Conservation (phyloP, 257 asterid species). For the Penstemon barbatus region DNA sequence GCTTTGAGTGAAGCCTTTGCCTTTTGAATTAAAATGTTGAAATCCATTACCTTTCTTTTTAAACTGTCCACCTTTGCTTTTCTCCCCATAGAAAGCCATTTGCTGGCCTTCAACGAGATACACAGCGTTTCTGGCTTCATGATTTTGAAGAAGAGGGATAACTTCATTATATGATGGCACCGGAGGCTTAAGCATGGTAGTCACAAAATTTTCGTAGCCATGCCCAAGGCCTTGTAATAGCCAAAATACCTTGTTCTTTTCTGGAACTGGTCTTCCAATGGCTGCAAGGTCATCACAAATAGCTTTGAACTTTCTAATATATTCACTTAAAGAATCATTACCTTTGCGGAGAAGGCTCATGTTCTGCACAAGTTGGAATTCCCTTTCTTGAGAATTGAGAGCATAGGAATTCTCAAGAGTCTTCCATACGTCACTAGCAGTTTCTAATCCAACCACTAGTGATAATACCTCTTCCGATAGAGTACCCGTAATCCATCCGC, state of each 20-base stretch:
- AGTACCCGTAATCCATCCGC: not conserved
- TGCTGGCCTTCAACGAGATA: not conserved
- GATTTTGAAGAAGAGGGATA: not conserved
- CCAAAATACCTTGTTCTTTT: not conserved
- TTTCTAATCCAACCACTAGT: not conserved
- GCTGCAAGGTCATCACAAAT: not conserved
- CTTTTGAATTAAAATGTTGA: not conserved
- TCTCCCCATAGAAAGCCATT: not conserved
- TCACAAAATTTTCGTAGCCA: not conserved
- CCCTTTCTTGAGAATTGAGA: not conserved
- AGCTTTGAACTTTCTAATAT: not conserved
- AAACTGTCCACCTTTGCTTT: not conserved
- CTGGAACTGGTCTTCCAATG: not conserved
- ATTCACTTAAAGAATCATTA: not conserved
- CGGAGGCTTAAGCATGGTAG: constrained; percentile 1
- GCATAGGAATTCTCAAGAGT: not conserved
- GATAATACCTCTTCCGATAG: not conserved
- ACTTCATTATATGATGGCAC: not conserved
- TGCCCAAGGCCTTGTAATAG: not conserved
- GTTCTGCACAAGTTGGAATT: not conserved
- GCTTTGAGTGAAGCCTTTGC: not conserved
- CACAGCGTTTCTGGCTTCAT: not conserved
- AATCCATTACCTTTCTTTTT: not conserved
- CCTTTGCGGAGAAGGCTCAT: not conserved
- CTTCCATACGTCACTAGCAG: not conserved